These are phyloP conservation scores for Apocynum venetum DNA, from an alignment of 257 asterid genomes.

Conservation along the genomic window DNA sequence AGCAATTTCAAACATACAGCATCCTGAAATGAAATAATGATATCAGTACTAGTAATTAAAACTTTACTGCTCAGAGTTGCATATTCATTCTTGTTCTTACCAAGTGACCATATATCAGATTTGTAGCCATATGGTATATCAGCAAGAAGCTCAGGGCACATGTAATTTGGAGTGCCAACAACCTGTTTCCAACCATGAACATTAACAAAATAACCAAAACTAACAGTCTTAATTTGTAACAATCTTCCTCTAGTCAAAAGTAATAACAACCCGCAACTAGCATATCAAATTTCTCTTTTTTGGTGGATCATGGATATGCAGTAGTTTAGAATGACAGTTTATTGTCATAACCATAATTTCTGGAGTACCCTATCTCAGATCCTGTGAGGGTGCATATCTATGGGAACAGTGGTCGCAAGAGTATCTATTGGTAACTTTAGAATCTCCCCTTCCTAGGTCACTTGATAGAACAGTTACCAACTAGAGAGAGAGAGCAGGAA, in stretches of 20 bases:
- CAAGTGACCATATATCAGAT: conserved; percentile 95
- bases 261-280: background rate
- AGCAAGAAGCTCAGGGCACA: conserved; percentile 95
- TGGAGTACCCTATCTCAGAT: background rate
- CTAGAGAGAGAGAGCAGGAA: background rate
- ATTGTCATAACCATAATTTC: background rate
- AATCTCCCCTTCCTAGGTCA: background rate
- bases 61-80: conserved; percentile 1
- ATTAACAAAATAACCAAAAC: background rate
- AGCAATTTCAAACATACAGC: conserved; percentile 96
- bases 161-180: conserved; percentile 81
- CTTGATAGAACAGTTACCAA: background rate
- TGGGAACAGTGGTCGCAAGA: background rate
- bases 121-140: conserved; percentile 88
- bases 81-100: conserved; percentile 29
- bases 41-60: background rate
- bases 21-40: conserved; percentile 42
- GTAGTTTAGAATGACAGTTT: background rate
- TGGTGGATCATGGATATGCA: background rate
- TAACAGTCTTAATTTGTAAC: background rate
- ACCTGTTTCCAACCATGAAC: conserved; percentile 41
- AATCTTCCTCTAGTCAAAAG: background rate
- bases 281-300: too few species aligned
- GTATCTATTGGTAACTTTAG: background rate
- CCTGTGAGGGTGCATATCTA: background rate